Evolutionary conservation across 2,329 filamentous ascomycete species (phyloP).

Genomic region (Sclerotinia glacialis): DNA sequence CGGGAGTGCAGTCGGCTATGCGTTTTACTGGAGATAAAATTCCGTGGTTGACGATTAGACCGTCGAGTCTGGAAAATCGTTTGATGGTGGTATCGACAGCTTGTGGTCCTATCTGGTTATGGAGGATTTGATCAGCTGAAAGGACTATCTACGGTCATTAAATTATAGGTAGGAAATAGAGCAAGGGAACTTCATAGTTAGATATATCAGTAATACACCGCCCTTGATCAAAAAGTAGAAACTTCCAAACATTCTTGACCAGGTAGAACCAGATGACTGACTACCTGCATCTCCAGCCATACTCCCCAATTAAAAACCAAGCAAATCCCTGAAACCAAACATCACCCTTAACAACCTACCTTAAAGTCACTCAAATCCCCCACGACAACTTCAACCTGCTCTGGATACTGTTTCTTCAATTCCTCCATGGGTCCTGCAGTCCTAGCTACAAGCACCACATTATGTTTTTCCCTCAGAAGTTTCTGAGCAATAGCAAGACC

Average conservation of each 20-base stretch:
- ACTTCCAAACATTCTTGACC: neutral
- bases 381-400: conserved; percentile 54
- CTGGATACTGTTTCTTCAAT: conserved; percentile 51
- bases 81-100: conserved; percentile 64
- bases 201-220: neutral
- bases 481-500: conserved; percentile 55
- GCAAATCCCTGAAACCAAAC: neutral
- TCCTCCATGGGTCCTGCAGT: conserved; percentile 49
- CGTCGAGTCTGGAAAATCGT: conserved; percentile 72
- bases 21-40: conserved; percentile 71
- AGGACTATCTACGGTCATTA: too few relatives aligned
- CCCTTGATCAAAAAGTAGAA: neutral
- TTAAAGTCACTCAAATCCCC: conserved; percentile 55
- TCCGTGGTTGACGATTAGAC: conserved; percentile 85
- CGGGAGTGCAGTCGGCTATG: conserved; percentile 63
- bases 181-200: neutral
- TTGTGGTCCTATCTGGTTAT: conserved; percentile 50
- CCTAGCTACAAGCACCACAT: conserved; percentile 58
- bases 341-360: conserved; percentile 41
- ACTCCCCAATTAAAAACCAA: neutral
- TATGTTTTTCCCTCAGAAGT: conserved; percentile 54
- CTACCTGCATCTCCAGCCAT: neutral
- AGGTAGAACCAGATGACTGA: neutral
- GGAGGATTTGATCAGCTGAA: neutral
- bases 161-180: neutral